Evolutionary conservation across 495 filamentous ascomycete species (phyloP), one percentile per base, ranked within the genome.

Genomic region (Penicillium odoratum): DNA sequence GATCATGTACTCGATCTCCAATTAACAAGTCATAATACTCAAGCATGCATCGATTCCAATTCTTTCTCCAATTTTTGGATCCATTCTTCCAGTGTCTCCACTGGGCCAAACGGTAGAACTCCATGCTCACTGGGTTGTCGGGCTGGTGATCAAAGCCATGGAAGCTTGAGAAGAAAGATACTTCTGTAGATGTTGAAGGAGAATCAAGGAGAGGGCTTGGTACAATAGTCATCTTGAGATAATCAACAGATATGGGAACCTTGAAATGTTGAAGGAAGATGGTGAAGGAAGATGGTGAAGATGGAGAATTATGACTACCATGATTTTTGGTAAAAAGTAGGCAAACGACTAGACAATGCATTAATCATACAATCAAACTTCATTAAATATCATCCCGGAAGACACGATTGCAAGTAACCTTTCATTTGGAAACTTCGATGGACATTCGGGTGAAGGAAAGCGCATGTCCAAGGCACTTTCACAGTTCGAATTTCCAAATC

Each of bases 101-200:
- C 7, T 21, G 0, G 29, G 60, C 63, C 1, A 78, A 53, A 3
- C 53, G 55, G 0, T 26, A 6, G 50, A 75, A 78, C 4, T 69
- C 63, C 0, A 34, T 33, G 28, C 42, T 58, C 16, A 74, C 9
- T 0, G 57, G 49, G 15, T 45, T 18, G 29, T 62, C 11, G 4
- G 29, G 55, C 0, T 45, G 13, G 29, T 47, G 29, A 6, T 47
- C n/a, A 26, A 55, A 55, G 25, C 8, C 42, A 6, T 42, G 43
- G 26, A 55, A 47, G 45, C 16, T 46, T 8, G 10, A 16, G 30
- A 55, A 55, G 52, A 34, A 55, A 26, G 18, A 42, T 42, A 11
- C 9, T 36, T 36, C 33, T 1, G 33, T 36, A 36, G 10, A 1
- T 1, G 21, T 36, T 11, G 33, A 13, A 10, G 4, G 4, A 4